phyloP scores from a whole-genome alignment of 495 filamentous ascomycete genomes.

The Schizothecium vesticola region DNA sequence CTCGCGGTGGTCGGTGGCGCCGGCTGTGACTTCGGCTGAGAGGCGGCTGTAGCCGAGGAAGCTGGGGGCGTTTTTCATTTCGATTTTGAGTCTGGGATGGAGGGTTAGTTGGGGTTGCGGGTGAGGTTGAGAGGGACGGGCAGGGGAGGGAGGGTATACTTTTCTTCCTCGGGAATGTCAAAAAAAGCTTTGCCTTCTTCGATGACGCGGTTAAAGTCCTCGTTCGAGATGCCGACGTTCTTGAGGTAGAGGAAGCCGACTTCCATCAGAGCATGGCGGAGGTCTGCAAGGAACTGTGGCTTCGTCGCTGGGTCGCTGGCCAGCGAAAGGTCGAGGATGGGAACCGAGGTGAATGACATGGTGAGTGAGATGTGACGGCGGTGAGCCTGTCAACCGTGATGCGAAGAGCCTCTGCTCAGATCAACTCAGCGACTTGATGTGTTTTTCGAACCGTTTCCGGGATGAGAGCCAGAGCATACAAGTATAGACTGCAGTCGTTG shows the following conservation, averaged over 20 bases:
- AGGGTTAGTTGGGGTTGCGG: not conserved
- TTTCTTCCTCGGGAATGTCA: conserved; percentile 74
- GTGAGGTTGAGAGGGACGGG: not conserved
- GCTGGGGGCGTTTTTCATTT: conserved; percentile 78
- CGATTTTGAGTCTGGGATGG: conserved; percentile 62
- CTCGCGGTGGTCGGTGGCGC: conserved; percentile 65
- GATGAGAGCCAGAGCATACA: not conserved
- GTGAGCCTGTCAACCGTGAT: not conserved
- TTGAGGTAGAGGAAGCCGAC: conserved; percentile 91
- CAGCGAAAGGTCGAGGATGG: conserved; percentile 72
- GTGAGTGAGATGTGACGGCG: not conserved
- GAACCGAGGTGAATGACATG: conserved; percentile 70
- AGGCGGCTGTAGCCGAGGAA: conserved; percentile 61
- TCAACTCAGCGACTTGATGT: not conserved
- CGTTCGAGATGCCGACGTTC: conserved; percentile 69
- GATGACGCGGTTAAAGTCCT: conserved; percentile 63
- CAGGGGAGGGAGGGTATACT: conserved; percentile 34
- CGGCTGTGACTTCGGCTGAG: conserved; percentile 56
- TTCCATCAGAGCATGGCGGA: conserved; percentile 77
- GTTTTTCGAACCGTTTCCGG: not conserved
- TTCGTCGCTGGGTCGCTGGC: conserved; percentile 63
- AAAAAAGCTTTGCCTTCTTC: conserved; percentile 70
- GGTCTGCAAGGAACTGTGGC: conserved; percentile 59
- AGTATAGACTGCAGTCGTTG: not conserved
- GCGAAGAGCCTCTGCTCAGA: not conserved